Percentiles rank a stretch among this genome's conserved stretches.
Evolutionary conservation across 768 basidiomycete species (phyloP).

Genomic region (Jaapia argillacea): DNA sequence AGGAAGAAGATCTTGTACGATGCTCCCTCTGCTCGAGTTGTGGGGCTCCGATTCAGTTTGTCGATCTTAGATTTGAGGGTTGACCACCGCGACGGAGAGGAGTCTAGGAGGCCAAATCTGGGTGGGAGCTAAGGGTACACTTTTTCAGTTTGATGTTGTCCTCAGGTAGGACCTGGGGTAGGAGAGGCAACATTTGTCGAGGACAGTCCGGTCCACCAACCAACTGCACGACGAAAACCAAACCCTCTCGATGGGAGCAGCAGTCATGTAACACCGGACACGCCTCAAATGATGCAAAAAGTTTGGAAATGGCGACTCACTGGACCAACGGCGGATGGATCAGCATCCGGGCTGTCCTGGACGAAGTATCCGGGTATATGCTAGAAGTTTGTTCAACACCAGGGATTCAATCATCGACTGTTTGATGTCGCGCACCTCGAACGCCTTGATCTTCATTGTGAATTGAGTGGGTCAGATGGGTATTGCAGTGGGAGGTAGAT

Average conservation of each 20-base stretch:
- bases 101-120: slow-evolving; percentile 50
- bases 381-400: too few species aligned
- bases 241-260: background rate
- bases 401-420: too few species aligned
- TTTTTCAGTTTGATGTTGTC: background rate
- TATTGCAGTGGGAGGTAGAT: too few species aligned
- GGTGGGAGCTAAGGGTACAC: slow-evolving; percentile 42
- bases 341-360: slow-evolving; percentile 25
- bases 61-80: slow-evolving; percentile 31
- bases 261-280: background rate
- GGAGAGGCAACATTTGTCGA: too few species aligned
- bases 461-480: too few species aligned
- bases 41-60: slow-evolving; percentile 36
- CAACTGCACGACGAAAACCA: background rate
- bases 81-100: slow-evolving; percentile 37
- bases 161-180: background rate
- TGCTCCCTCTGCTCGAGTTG: slow-evolving; percentile 21
- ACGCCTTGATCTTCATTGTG: too few species aligned
- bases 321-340: slow-evolving; percentile 17
- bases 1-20: slow-evolving; percentile 58
- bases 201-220: too few species aligned
- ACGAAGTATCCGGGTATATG: slow-evolving; percentile 31
- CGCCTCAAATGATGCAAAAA: background rate
- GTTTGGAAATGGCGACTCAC: slow-evolving; percentile 12
- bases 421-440: too few species aligned